phyloP scores from a whole-genome alignment of 148 eudicot genomes.

The Limonium bicolor region DNA sequence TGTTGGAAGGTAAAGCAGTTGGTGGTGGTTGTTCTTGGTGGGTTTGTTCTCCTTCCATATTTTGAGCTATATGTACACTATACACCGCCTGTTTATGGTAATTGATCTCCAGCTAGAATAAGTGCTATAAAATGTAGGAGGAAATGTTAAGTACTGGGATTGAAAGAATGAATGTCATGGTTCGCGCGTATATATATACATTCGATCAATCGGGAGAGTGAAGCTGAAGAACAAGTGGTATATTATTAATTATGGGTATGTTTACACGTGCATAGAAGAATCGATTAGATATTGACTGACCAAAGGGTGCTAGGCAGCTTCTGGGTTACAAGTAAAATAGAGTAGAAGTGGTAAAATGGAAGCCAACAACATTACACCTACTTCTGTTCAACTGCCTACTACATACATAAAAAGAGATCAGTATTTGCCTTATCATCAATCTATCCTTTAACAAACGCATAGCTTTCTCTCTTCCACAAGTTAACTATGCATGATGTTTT shows the following conservation, averaged over 20 bases:
- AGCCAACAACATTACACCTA: constrained; percentile 68
- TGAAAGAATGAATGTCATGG: background rate
- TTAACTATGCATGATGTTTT: background rate
- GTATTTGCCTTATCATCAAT: background rate
- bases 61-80: background rate
- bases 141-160: background rate
- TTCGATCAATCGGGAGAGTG: constrained; percentile 7
- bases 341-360: constrained; percentile 11
- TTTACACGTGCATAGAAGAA: background rate
- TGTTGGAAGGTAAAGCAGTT: constrained; percentile 1
- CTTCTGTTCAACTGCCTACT: constrained; percentile 76
- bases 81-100: too few species aligned
- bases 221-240: background rate
- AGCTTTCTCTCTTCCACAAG: constrained; percentile 11
- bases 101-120: too few species aligned
- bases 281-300: too few species aligned
- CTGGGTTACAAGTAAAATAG: constrained; percentile 11
- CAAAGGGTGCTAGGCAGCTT: constrained; percentile 11
- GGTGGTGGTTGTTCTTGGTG: constrained; percentile 10
- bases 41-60: constrained; percentile 2
- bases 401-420: background rate
- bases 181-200: background rate
- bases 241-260: background rate
- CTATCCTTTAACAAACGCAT: too few species aligned
- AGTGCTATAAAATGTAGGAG: too few species aligned